Base-by-base conservation (phyloP, 2,329 filamentous ascomycete genomes). In the Coniella lustricola region DNA sequence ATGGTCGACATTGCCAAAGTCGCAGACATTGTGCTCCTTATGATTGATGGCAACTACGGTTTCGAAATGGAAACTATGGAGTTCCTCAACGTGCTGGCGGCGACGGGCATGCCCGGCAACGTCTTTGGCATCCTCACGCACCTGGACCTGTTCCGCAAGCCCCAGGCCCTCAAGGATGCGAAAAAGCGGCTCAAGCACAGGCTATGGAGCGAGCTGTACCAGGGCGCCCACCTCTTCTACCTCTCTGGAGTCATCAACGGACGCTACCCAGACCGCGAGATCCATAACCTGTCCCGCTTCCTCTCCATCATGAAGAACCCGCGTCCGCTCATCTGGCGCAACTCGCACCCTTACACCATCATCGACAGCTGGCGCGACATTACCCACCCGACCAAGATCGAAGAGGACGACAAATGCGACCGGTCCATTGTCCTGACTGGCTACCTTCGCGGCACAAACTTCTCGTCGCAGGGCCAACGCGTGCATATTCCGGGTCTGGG, bases 31-130 rank as follows among this genome's bases (percentile, higher is more conserved):
- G 88, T 97, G 5, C 76, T 98, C 43, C 77, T 98, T 49, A 93
- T 98, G 87, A 98, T 98, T 59, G 93, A 98, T 63, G 94, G 93
- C 48, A 97, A 97, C 69, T 98, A 87, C 61, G 94, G 93, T 13
- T 98, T 98, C 63, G 93, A 98, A 70, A 98, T 98, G 93, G 93
- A 98, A 75, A 98, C 93, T 0, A 98, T 98, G 93, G 93, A 98
- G 68, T 98, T 98, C 54, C 72, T 98, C 62, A 97, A 96, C 59
- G 84, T 96, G 16, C 74, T 98, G 44, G 85, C 87, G n/a, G 82
- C 89, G 2, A 95, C 87, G 25, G 93, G 93, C 66, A 97, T 98
- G 91, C 93, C 94, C 0, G 91, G 93, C 56, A 98, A 98, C 60
- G 90, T 98, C 33, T 97, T 98, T 63, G 93, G 93, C 45, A 90